These are phyloP conservation scores for Backusella psychrophila DNA, from an alignment of 192 early-diverging fungal species.

Conservation along the genomic window DNA sequence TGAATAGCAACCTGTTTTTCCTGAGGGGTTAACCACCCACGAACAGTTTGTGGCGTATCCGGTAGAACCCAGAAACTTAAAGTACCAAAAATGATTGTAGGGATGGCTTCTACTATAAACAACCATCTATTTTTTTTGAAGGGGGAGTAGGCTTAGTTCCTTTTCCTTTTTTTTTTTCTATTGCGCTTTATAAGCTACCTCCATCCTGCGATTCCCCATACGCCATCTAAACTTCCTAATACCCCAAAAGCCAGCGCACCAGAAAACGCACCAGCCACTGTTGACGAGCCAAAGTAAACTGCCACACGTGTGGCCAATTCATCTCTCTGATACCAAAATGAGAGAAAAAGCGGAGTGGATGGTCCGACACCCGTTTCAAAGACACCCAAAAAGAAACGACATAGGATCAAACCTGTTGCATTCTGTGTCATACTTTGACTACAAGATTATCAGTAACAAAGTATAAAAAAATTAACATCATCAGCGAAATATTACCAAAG, in stretches of 20 bases:
- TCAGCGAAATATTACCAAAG: slow-evolving; percentile 12
- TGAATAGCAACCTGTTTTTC: slow-evolving; percentile 40
- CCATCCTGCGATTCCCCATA: slow-evolving; percentile 59
- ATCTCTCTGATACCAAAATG: slow-evolving; percentile 26
- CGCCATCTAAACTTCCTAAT: slow-evolving; percentile 42
- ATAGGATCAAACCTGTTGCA: slow-evolving; percentile 22
- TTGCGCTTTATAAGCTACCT: slow-evolving; percentile 12
- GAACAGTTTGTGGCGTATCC: slow-evolving; percentile 45
- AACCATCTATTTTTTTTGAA: slow-evolving; percentile 43
- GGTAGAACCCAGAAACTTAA: slow-evolving; percentile 52
- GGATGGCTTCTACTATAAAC: slow-evolving; percentile 69
- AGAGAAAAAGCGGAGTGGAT: slow-evolving; percentile 15
- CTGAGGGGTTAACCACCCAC: slow-evolving; percentile 27
- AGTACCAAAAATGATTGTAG: slow-evolving; percentile 58
- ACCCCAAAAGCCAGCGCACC: slow-evolving; percentile 71
- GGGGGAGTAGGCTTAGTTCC: too few relatives aligned
- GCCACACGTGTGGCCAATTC: slow-evolving; percentile 39
- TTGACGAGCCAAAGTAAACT: slow-evolving; percentile 63
- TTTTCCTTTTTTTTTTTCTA: neutral
- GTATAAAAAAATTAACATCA: neutral
- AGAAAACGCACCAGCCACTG: slow-evolving; percentile 72
- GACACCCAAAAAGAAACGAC: slow-evolving; percentile 27
- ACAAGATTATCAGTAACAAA: neutral
- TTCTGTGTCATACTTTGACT: slow-evolving; percentile 26
- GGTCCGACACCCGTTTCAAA: slow-evolving; percentile 26